phyloP scores from a whole-genome alignment of 345 rosid genomes.

The Melaleuca quinquenervia region DNA sequence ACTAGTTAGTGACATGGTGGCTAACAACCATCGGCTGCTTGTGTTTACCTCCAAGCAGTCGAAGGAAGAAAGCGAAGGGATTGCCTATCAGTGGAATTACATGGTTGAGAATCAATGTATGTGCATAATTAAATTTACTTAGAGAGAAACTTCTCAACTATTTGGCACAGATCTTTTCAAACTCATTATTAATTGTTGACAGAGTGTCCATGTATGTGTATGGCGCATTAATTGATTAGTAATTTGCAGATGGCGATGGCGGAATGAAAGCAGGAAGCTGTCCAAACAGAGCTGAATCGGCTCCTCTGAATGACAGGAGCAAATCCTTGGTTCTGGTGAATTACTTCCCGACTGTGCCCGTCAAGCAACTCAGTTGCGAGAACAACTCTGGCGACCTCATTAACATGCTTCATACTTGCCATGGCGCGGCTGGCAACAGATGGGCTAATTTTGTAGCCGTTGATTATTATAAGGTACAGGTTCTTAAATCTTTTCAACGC shows the following conservation, averaged over 20 bases:
- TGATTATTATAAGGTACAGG: neutral
- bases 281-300: slow-evolving; percentile 41
- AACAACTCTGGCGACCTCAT: slow-evolving; percentile 39
- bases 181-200: neutral
- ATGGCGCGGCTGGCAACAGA: slow-evolving; percentile 31
- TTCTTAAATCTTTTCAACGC: neutral
- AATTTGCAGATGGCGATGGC: slow-evolving; percentile 39
- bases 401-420: slow-evolving; percentile 38
- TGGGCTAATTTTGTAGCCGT: slow-evolving; percentile 66
- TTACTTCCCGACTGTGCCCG: slow-evolving; percentile 17
- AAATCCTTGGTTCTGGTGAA: slow-evolving; percentile 46
- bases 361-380: slow-evolving; percentile 19
- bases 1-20: slow-evolving; percentile 49
- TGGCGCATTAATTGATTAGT: slow-evolving; percentile 6
- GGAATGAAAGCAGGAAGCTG: slow-evolving; percentile 57
- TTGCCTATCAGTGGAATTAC: slow-evolving; percentile 72
- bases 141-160: neutral
- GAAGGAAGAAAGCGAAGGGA: slow-evolving; percentile 50
- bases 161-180: neutral
- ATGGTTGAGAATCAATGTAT: slow-evolving; percentile 77
- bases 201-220: slow-evolving; percentile 13
- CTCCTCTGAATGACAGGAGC: slow-evolving; percentile 25
- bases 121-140: neutral
- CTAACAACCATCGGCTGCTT: slow-evolving; percentile 42
- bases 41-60: slow-evolving; percentile 46